These are phyloP conservation scores for Gamarada debralockiae DNA, from an alignment of 495 filamentous ascomycete species.

Conservation along the genomic window DNA sequence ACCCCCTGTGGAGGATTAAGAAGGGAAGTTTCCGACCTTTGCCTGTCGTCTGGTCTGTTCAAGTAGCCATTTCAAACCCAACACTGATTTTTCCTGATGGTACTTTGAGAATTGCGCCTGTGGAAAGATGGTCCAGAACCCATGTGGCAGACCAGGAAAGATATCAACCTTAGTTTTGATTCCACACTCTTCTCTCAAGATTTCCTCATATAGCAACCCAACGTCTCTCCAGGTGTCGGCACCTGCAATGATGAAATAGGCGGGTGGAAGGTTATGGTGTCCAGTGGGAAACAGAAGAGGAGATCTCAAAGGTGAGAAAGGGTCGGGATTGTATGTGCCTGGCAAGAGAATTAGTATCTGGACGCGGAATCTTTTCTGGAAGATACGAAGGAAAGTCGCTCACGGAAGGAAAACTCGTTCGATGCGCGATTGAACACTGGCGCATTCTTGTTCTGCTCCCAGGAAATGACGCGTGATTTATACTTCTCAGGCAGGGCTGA, in stretches of 20 bases:
- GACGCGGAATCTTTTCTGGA: not conserved
- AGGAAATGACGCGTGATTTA: constrained; percentile 28
- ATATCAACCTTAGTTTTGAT: constrained; percentile 33
- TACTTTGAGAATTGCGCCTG: not conserved
- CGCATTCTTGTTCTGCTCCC: constrained; percentile 36
- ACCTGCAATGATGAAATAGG: constrained; percentile 37
- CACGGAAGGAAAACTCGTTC: too few species aligned
- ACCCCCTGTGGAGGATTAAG: too few species aligned
- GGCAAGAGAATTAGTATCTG: too few species aligned
- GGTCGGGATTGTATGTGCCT: constrained; percentile 20
- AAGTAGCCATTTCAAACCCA: constrained; percentile 10
- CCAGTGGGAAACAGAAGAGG: constrained; percentile 17
- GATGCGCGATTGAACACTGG: constrained; percentile 12
- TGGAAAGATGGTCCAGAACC: constrained; percentile 35
- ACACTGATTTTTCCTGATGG: not conserved
- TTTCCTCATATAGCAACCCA: constrained; percentile 35
- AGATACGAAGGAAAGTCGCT: too few species aligned
- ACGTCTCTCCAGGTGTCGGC: constrained; percentile 39
- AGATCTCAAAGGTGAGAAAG: constrained; percentile 4
- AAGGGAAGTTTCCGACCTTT: too few species aligned
- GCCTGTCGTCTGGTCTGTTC: too few species aligned
- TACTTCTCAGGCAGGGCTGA: constrained; percentile 27
- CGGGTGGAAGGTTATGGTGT: constrained; percentile 27
- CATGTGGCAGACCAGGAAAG: constrained; percentile 42
- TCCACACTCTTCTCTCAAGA: constrained; percentile 31